Percentiles rank a stretch among this genome's conserved stretches.
These are phyloP conservation scores for Malbranchea cinnamomea DNA, from an alignment of 2,329 filamentous ascomycete genomes.

Conservation along the genomic window DNA sequence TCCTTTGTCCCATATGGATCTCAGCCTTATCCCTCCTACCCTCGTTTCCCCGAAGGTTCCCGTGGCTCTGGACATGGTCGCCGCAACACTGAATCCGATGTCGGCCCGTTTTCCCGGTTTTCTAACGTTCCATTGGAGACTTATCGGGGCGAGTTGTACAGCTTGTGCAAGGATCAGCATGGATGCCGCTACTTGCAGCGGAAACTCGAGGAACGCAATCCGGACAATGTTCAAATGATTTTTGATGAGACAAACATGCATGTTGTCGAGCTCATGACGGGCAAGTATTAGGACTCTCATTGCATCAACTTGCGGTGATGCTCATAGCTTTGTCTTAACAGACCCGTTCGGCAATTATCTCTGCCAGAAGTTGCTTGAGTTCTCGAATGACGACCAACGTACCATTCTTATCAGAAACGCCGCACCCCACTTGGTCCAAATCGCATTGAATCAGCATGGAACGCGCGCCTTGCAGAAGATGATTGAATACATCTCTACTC, in stretches of 20 bases:
- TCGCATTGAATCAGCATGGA: conserved; percentile 93
- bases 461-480: conserved; percentile 97
- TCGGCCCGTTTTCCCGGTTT: conserved; percentile 58
- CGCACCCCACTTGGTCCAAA: conserved; percentile 71
- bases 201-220: conserved; percentile 80
- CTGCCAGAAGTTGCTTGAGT: conserved; percentile 95
- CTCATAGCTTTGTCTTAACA: conserved; percentile 11
- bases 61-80: conserved; percentile 63
- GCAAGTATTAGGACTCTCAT: conserved; percentile 20
- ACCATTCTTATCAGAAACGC: conserved; percentile 86
- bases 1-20: conserved; percentile 41
- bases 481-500: conserved; percentile 89
- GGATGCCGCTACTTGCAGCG: conserved; percentile 94
- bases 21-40: conserved; percentile 18
- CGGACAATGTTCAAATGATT: conserved; percentile 77
- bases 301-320: not conserved
- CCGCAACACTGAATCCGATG: conserved; percentile 31
- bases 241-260: conserved; percentile 87
- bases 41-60: conserved; percentile 56
- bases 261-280: conserved; percentile 92
- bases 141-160: conserved; percentile 70
- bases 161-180: conserved; percentile 92
- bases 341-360: conserved; percentile 99
- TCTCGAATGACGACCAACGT: conserved; percentile 86
- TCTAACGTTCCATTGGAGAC: conserved; percentile 69